Percentiles rank a stretch among this genome's conserved stretches.
Conservation (phyloP, 257 asterid genomes). For the Solanum medicagineum region DNA sequence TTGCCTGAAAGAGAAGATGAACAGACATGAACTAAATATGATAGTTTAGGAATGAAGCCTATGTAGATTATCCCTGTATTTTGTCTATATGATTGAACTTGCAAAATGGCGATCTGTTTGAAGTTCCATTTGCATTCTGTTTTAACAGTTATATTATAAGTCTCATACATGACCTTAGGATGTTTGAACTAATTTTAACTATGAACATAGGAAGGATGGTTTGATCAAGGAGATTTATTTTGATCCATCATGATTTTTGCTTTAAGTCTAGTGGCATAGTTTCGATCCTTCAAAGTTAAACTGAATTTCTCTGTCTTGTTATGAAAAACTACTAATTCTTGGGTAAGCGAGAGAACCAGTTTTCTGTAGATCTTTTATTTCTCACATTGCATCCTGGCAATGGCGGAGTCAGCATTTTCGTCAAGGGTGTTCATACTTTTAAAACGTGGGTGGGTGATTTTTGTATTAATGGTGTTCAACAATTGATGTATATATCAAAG, state of each 20-base stretch:
- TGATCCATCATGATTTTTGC: not conserved
- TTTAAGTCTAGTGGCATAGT: too few species aligned
- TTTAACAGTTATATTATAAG: not conserved
- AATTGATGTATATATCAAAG: too few species aligned
- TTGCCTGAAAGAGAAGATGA: not conserved
- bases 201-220: not conserved
- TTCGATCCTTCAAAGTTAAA: not conserved
- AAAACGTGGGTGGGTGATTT: too few species aligned
- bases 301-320: not conserved
- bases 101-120: not conserved
- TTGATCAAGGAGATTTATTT: not conserved
- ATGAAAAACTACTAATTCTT: not conserved
- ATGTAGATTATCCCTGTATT: not conserved
- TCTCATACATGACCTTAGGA: not conserved
- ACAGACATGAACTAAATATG: not conserved
- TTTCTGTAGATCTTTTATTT: not conserved
- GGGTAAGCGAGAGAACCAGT: not conserved
- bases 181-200: not conserved
- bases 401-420: too few species aligned
- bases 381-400: not conserved
- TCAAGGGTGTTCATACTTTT: too few species aligned
- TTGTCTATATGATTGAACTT: not conserved
- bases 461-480: too few species aligned
- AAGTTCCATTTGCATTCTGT: not conserved
- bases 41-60: not conserved